phyloP scores from a whole-genome alignment of 164 flowering plant genomes.

The Tetrastigma voinierianum region DNA sequence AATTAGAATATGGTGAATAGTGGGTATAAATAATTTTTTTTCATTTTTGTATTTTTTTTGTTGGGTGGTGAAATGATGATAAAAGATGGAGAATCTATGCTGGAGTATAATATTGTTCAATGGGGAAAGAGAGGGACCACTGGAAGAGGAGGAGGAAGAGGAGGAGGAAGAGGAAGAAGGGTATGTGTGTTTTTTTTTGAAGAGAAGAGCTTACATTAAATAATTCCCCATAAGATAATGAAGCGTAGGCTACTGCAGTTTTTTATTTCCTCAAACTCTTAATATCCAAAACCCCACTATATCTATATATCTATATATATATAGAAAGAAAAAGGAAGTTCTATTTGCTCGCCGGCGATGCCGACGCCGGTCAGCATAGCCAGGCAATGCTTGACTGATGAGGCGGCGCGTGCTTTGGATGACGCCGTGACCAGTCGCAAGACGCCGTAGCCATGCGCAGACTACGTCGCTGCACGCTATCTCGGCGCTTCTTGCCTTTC shows the following conservation, averaged over 20 bases:
- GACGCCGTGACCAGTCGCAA: constrained; percentile 74
- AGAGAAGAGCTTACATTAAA: not conserved
- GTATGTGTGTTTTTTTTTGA: too few relatives aligned
- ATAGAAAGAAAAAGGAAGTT: not conserved
- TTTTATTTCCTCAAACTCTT: constrained; percentile 4
- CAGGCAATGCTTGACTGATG: constrained; percentile 70
- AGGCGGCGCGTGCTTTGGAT: constrained; percentile 65
- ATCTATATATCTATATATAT: not conserved
- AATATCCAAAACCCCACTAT: not conserved
- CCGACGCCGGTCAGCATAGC: constrained; percentile 83
- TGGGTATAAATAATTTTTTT: too few relatives aligned
- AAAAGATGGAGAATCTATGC: too few relatives aligned
- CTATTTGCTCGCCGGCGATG: constrained; percentile 51
- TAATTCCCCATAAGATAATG: constrained; percentile 10
- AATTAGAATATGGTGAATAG: too few relatives aligned
- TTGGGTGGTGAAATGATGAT: too few relatives aligned
- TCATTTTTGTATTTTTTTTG: too few relatives aligned
- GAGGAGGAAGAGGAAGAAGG: too few relatives aligned
- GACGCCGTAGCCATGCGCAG: constrained; percentile 70
- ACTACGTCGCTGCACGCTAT: constrained; percentile 79
- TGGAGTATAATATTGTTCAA: too few relatives aligned
- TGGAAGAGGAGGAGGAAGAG: too few relatives aligned
- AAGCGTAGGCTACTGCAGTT: constrained; percentile 10
- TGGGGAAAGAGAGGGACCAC: too few relatives aligned
- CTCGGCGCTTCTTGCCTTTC: constrained; percentile 54